A percentile compares a stretch with the other conserved stretches of the same genome.
Evolutionary conservation across 257 asterid genomes (phyloP).

Genomic region (Solanum peruvianum): DNA sequence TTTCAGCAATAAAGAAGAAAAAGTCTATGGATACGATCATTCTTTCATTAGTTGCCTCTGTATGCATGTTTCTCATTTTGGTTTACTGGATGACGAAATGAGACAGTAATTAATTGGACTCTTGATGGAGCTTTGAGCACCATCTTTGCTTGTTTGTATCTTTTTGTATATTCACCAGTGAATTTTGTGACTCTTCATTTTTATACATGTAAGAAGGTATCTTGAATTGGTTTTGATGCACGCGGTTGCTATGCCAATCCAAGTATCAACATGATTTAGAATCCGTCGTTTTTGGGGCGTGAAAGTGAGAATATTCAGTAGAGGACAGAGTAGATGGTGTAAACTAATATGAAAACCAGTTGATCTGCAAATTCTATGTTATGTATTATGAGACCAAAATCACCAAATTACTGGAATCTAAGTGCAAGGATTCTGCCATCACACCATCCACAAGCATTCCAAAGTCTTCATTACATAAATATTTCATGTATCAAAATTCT

Average conservation of each 20-base stretch:
- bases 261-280: neutral
- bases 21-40: conserved; percentile 84
- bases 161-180: conserved; percentile 5
- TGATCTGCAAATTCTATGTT: neutral
- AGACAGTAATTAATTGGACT: neutral
- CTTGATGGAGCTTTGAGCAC: neutral
- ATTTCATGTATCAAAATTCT: neutral
- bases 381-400: neutral
- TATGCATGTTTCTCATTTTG: conserved; percentile 67
- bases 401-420: neutral
- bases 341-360: neutral
- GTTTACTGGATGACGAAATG: conserved; percentile 92
- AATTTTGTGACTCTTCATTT: neutral
- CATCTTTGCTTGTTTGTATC: neutral
- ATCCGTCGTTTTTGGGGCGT: neutral
- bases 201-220: neutral
- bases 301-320: neutral
- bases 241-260: neutral
- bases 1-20: conserved; percentile 81
- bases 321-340: neutral
- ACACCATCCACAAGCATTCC: neutral
- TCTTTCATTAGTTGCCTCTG: conserved; percentile 88
- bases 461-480: neutral
- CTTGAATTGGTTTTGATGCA: conserved; percentile 4
- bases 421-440: neutral